Evolutionary conservation across 2,329 filamentous ascomycete genomes (phyloP).

Genomic region (Sporothrix dimorphospora): DNA sequence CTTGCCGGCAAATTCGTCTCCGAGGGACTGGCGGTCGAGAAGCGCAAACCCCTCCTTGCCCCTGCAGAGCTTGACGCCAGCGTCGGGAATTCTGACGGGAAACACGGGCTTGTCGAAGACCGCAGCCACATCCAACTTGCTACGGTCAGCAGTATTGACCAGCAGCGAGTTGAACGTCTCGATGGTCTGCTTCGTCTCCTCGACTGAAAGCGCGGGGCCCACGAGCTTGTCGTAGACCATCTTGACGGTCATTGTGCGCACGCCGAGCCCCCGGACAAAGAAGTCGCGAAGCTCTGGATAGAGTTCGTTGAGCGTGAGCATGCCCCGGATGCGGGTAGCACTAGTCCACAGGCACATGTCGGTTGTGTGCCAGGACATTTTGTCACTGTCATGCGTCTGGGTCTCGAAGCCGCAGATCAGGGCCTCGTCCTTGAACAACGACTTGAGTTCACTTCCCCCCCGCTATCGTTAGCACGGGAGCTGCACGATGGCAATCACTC

Average conservation of each 20-base stretch:
- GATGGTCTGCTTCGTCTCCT: constrained; percentile 13
- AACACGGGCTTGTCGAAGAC: constrained; percentile 6
- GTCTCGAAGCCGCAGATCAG: not conserved
- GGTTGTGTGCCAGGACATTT: not conserved
- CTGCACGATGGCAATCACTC: not conserved
- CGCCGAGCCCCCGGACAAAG: constrained; percentile 19
- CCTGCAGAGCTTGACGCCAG: not conserved
- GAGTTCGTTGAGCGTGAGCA: not conserved
- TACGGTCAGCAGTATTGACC: not conserved
- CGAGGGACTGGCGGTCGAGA: constrained; percentile 40
- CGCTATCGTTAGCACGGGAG: not conserved
- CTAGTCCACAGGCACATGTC: constrained; percentile 24
- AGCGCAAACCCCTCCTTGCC: constrained; percentile 40
- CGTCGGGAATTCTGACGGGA: constrained; percentile 10
- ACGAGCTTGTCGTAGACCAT: constrained; percentile 23
- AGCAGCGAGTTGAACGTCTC: constrained; percentile 16
- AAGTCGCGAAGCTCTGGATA: constrained; percentile 15
- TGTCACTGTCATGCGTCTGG: too few relatives aligned
- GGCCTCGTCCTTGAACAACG: too few relatives aligned
- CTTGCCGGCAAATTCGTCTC: constrained; percentile 36
- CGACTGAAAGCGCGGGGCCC: not conserved
- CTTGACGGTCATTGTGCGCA: constrained; percentile 11
- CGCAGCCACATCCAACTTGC: not conserved
- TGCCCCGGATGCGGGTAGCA: not conserved
- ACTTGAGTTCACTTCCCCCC: not conserved